phyloP scores from a whole-genome alignment of 345 rosid species.

The Barbarea vulgaris region DNA sequence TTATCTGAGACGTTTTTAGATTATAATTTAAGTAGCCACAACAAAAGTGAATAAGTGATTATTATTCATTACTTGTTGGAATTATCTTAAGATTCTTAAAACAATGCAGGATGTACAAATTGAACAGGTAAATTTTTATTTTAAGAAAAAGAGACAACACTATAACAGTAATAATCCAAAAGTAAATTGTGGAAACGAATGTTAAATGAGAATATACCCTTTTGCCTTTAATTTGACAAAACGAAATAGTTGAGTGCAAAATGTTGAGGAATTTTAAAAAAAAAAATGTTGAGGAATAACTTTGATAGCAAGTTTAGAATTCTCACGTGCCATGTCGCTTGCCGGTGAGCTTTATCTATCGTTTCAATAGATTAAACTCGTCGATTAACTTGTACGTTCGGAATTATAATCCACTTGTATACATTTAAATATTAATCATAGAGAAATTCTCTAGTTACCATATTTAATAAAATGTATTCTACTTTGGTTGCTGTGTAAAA shows the following conservation, averaged over 20 bases:
- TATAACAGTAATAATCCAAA: not conserved
- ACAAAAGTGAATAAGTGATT: not conserved
- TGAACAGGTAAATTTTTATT: not conserved
- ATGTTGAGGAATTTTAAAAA: no score
- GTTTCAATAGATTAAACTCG: not conserved
- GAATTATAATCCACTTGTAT: not conserved
- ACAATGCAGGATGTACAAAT: not conserved
- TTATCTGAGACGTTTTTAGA: not conserved
- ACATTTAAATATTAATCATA: not conserved
- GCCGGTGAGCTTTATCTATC: constrained; percentile 31
- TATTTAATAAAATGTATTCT: not conserved
- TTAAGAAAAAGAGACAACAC: not conserved
- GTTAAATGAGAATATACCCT: not conserved
- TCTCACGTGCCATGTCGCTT: constrained; percentile 36
- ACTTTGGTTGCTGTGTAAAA: not conserved
- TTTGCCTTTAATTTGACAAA: not conserved
- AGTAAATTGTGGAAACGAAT: not conserved
- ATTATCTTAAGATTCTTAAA: constrained; percentile 27
- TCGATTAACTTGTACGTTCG: not conserved
- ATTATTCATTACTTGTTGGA: constrained; percentile 26
- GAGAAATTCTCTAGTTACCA: not conserved
- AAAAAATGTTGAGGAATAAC: constrained; percentile 36
- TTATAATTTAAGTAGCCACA: not conserved
- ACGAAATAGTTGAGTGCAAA: not conserved
- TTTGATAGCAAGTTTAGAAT: constrained; percentile 34